A percentile compares a stretch with the other conserved stretches of the same genome.
phyloP scores from a whole-genome alignment of 2,329 filamentous ascomycete genomes.

The Berkeleyomyces rouxiae region DNA sequence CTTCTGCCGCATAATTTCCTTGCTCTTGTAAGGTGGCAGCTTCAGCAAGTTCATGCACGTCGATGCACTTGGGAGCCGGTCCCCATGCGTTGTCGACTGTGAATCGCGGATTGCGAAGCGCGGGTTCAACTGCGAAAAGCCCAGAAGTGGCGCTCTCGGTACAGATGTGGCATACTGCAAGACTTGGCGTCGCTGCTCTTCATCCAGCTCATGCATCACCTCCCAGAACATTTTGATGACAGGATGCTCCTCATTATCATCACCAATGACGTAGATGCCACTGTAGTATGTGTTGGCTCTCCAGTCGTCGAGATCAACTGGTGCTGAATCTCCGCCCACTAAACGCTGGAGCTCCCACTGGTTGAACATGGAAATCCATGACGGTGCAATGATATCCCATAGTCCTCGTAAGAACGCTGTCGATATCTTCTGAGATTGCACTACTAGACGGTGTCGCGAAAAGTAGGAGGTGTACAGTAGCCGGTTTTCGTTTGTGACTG shows the following conservation, averaged over 20 bases:
- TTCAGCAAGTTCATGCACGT: slow-evolving; percentile 94
- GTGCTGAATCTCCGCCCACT: slow-evolving; percentile 70
- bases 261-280: slow-evolving; percentile 76
- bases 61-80: slow-evolving; percentile 72
- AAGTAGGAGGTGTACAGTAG: slow-evolving; percentile 90
- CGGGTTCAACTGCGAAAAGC: slow-evolving; percentile 73
- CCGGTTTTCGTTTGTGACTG: slow-evolving; percentile 82
- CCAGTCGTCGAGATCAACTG: slow-evolving; percentile 77
- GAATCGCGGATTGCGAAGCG: slow-evolving; percentile 80
- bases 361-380: slow-evolving; percentile 98
- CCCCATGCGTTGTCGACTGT: slow-evolving; percentile 34
- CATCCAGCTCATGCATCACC: slow-evolving; percentile 60
- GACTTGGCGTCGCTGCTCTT: slow-evolving; percentile 66
- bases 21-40: slow-evolving; percentile 61
- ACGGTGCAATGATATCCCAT: slow-evolving; percentile 71
- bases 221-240: slow-evolving; percentile 83
- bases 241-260: slow-evolving; percentile 72
- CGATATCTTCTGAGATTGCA: slow-evolving; percentile 68
- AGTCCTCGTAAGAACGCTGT: slow-evolving; percentile 76
- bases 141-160: slow-evolving; percentile 72
- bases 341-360: slow-evolving; percentile 86
- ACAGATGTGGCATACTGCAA: slow-evolving; percentile 94
- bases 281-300: slow-evolving; percentile 72
- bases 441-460: slow-evolving; percentile 67
- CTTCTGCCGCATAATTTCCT: slow-evolving; percentile 54